These are phyloP conservation scores for Fusarium pseudocircinatum DNA, from an alignment of 2,329 filamentous ascomycete genomes.

Conservation along the genomic window DNA sequence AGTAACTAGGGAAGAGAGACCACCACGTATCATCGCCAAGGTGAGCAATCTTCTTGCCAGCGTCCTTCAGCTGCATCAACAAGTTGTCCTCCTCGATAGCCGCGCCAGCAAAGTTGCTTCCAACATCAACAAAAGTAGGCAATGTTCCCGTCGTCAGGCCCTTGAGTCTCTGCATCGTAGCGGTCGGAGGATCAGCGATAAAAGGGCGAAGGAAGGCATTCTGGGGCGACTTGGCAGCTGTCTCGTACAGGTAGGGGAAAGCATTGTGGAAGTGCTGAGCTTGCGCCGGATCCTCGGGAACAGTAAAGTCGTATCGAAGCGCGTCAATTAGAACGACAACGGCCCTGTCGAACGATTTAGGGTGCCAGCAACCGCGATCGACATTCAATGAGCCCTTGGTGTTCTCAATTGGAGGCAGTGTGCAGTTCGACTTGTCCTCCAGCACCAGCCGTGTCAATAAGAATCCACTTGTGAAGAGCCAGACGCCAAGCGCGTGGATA, in stretches of 20 bases:
- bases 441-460: slow-evolving; percentile 86
- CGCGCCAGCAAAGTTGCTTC: slow-evolving; percentile 94
- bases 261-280: slow-evolving; percentile 79
- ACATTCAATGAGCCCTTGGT: slow-evolving; percentile 52
- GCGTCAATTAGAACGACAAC: slow-evolving; percentile 93
- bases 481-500: slow-evolving; percentile 83
- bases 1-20: slow-evolving; percentile 91
- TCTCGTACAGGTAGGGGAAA: slow-evolving; percentile 87
- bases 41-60: slow-evolving; percentile 82
- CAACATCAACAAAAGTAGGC: slow-evolving; percentile 92
- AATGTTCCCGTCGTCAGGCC: slow-evolving; percentile 94
- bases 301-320: slow-evolving; percentile 94
- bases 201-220: slow-evolving; percentile 94
- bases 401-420: slow-evolving; percentile 71
- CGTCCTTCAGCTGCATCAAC: slow-evolving; percentile 71
- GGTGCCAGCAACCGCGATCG: slow-evolving; percentile 89
- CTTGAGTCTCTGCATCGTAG: slow-evolving; percentile 91
- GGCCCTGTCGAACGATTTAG: slow-evolving; percentile 90
- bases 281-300: slow-evolving; percentile 67
- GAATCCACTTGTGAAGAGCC: slow-evolving; percentile 95
- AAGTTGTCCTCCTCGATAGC: slow-evolving; percentile 93
- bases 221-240: slow-evolving; percentile 74
- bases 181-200: slow-evolving; percentile 95
- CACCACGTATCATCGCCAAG: slow-evolving; percentile 99
- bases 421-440: slow-evolving; percentile 78